Percentiles rank a stretch among this genome's conserved stretches.
These are phyloP conservation scores for Royoungia palumana DNA, from an alignment of 768 basidiomycete genomes.

Conservation along the genomic window DNA sequence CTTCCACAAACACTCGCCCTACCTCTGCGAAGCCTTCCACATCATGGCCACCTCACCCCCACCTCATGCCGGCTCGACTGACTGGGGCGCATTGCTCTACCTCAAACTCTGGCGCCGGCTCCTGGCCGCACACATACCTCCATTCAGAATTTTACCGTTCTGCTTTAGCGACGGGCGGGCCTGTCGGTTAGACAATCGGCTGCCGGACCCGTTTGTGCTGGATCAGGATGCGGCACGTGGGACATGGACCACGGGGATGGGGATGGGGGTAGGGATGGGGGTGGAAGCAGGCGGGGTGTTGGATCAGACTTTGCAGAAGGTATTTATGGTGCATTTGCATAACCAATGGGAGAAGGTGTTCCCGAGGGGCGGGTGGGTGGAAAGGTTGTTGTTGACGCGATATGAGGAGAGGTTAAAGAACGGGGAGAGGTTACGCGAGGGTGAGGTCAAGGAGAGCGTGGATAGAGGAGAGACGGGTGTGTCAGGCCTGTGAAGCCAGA, in stretches of 20 bases:
- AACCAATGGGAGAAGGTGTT: constrained; percentile 94
- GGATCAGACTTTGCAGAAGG: constrained; percentile 58
- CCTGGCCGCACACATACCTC: constrained; percentile 63
- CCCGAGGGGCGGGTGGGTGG: constrained; percentile 83
- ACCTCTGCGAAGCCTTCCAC: constrained; percentile 95
- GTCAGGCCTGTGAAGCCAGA: neutral
- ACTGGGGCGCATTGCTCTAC: constrained; percentile 94
- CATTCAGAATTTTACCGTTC: constrained; percentile 92
- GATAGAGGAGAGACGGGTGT: neutral
- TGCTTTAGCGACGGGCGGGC: constrained; percentile 92
- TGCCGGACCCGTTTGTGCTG: constrained; percentile 84
- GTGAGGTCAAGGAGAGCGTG: neutral
- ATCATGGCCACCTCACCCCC: constrained; percentile 74
- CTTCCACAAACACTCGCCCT: constrained; percentile 87
- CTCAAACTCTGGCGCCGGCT: constrained; percentile 87
- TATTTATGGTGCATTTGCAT: constrained; percentile 90
- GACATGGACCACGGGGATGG: constrained; percentile 66
- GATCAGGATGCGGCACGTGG: constrained; percentile 43
- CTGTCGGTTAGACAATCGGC: constrained; percentile 87
- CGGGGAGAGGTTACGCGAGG: too few relatives aligned
- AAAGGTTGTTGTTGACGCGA: constrained; percentile 64
- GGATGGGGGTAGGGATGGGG: constrained; percentile 55
- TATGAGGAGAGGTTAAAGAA: constrained; percentile 45
- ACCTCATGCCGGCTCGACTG: constrained; percentile 76
- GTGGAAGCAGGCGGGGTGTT: constrained; percentile 60